Evolutionary conservation across 2,329 filamentous ascomycete genomes (phyloP).

Genomic region (Periconia macrospinosa): DNA sequence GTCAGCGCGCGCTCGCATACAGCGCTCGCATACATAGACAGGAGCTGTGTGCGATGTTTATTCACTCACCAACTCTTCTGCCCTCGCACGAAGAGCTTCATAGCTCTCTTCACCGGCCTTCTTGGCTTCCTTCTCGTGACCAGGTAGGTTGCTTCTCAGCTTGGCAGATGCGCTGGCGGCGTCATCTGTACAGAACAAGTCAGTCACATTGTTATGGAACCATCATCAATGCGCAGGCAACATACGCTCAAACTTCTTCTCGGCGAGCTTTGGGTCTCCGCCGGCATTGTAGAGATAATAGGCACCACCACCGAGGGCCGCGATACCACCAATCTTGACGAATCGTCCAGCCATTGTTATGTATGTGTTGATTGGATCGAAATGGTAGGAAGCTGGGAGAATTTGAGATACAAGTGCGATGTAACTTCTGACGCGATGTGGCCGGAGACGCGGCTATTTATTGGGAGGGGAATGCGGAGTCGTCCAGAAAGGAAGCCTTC

Average conservation of each 20-base stretch:
- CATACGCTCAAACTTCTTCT: constrained; percentile 84
- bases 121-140: constrained; percentile 63
- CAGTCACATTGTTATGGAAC: constrained; percentile 8
- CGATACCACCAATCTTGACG: constrained; percentile 35
- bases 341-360: constrained; percentile 31
- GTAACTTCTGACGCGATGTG: not conserved
- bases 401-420: not conserved
- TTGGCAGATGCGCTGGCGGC: constrained; percentile 68
- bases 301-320: constrained; percentile 62
- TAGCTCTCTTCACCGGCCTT: constrained; percentile 60
- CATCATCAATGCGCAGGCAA: constrained; percentile 14
- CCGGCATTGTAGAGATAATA: constrained; percentile 94
- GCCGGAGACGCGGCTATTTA: constrained; percentile 20
- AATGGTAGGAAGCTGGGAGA: not conserved
- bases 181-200: constrained; percentile 63
- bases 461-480: constrained; percentile 19
- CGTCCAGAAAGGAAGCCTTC: constrained; percentile 20
- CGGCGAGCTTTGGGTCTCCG: constrained; percentile 77
- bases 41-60: not conserved
- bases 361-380: constrained; percentile 5
- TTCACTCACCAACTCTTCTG: constrained; percentile 32
- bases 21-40: not conserved
- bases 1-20: constrained; percentile 15
- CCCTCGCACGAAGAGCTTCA: constrained; percentile 52
- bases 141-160: constrained; percentile 67